Evolutionary conservation across 345 rosid species (phyloP), one percentile per base, ranked within the genome.

Genomic region (Populus deltoides): DNA sequence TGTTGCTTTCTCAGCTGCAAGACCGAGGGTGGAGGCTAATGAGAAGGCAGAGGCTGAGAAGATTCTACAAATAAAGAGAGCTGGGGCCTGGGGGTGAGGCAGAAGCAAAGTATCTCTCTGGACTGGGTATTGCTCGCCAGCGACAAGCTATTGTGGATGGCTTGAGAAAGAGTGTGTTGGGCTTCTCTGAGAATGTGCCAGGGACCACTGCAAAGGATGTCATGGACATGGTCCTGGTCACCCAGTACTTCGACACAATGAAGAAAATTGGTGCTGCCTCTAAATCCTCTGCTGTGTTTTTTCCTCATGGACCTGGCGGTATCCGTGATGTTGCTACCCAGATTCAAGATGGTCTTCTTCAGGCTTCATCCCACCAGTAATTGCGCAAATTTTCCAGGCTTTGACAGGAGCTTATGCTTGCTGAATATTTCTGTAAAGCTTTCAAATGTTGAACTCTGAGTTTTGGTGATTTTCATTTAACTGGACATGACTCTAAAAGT

Each of bases 71-170:
- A 74, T 74, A 36, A 74, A 74, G 77, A 55, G 77, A 41, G 77
- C 77, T 27, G 70, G 77, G 77, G 77, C n/a, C n/a, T n/a, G 65
- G 77, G 77, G 77, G 31, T 41, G 77, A 74, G 57, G 77, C 77
- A 29, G 77, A 74, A 63, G 22, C 77, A 27, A 74, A 74, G 55
- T 74, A 74, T 74, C 66, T 66, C 11, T 35, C 72, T 66, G 72
- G 72, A 31, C 72, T 29, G 47, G 78, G 65, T 66, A 75, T 75
- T 33, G 72, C 72, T 49, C 61, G 62, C 33, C 78, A 75, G 78
- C 71, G 72, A 16, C 75, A 71, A 71, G 75, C 75, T 8, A 71
- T 71, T 53, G 75, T 71, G 65, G 75, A 71, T 71, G 75, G 75
- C 65, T 20, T 71, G 55, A 29, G 75, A 71, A 65, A 71, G 18